Evolutionary conservation across 805 yeast species (phyloP), one percentile per base, ranked within the genome.

Genomic region (Candida railenensis): DNA sequence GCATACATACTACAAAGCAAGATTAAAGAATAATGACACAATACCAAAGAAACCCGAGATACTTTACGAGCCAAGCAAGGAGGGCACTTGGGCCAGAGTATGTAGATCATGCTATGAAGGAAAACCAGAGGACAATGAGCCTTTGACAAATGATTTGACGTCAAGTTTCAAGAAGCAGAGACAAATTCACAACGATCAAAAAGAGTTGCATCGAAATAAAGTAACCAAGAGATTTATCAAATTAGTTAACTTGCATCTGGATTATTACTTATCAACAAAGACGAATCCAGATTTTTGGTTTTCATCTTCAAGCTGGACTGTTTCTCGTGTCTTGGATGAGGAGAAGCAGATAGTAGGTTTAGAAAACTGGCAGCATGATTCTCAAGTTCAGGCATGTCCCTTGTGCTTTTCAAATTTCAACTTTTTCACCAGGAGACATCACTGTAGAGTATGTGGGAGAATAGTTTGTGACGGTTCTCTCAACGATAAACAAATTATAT

Each of bases 361-460:
- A 72, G 50, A 89, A 77, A 71, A 74, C 12, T 92, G 98, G 98
- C 80, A 79, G 48, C 49, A 49, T 40, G 73, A 68, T 48, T 38
- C 48, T 9, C 76, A 56, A 3, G 74, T 76, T 0, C 54, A 67
- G 0, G 66, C 71, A 45, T 92, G 99, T 60, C 71, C 76, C 5
- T 67, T 87, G 5, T 92, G 99, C 56, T 62, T 69, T 12, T 69
- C 73, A 11, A 56, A 58, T 25, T 94, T 89, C 61, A 71, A 76
- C 9, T 65, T 86, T 38, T 59, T 81, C 0, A 54, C 78, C 20
- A 69, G 97, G 43, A 88, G 85, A 53, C 98, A 94, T 61, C 99
- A 92, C 62, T 94, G 99, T 63, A 70, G 98, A 33, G 63, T 90
- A 21, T 92, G 99, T 69, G 98, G 98, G 0, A 58, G 65, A 22